These are phyloP conservation scores for Alternaria incomplexa DNA, from an alignment of 2,329 filamentous ascomycete species.

Conservation along the genomic window DNA sequence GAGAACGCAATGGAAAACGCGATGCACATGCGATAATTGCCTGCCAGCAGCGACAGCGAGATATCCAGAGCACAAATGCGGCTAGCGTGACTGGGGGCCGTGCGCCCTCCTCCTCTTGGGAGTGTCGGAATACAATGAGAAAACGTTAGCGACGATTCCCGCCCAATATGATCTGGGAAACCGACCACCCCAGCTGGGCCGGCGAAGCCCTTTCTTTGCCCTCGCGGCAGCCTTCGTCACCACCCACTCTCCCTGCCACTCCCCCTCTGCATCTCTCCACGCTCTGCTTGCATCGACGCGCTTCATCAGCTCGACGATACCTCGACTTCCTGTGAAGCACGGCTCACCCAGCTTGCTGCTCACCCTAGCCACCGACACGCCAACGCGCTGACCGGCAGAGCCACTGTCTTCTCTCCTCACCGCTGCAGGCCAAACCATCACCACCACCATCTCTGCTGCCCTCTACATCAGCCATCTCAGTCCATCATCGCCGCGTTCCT, in stretches of 20 bases:
- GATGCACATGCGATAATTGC: neutral
- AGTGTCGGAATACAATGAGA: conserved; percentile 11
- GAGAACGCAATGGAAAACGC: neutral
- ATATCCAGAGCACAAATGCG: neutral
- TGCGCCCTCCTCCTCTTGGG: conserved; percentile 12
- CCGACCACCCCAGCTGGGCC: conserved; percentile 16
- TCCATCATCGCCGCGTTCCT: conserved; percentile 28
- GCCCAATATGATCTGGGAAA: conserved; percentile 16
- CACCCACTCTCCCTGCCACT: conserved; percentile 7
- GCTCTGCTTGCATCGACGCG: conserved; percentile 1
- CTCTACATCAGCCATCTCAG: conserved; percentile 20
- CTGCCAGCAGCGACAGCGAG: neutral
- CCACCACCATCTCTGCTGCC: conserved; percentile 15
- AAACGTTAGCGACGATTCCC: conserved; percentile 14
- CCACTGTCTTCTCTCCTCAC: conserved; percentile 9
- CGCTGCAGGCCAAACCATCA: conserved; percentile 5
- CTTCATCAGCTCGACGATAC: conserved; percentile 8
- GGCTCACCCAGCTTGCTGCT: neutral
- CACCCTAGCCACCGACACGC: conserved; percentile 5
- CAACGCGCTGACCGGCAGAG: conserved; percentile 17
- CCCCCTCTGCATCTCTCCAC: neutral
- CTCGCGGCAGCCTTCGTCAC: conserved; percentile 5
- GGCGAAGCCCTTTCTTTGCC: conserved; percentile 15
- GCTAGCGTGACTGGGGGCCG: conserved; percentile 4
- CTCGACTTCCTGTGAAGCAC: conserved; percentile 5